Evolutionary conservation across 1,284 basidiomycete species (phyloP).

Genomic region (Athelia psychrophila): DNA sequence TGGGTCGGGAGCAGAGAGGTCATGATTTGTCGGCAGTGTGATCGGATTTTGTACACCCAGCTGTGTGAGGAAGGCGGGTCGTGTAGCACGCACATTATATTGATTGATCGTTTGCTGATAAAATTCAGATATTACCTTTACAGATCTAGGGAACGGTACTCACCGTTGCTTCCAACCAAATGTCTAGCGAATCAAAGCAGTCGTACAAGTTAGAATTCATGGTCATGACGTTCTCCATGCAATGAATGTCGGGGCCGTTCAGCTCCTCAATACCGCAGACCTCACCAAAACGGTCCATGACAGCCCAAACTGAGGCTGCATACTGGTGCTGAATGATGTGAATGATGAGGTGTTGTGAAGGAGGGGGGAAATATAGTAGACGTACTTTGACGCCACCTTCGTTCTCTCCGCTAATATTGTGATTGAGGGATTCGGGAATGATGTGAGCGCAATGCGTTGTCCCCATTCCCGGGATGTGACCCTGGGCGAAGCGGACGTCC

Average conservation of each 20-base stretch:
- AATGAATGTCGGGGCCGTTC: slow-evolving; percentile 1
- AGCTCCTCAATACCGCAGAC: slow-evolving; percentile 2
- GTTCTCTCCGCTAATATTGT: not conserved
- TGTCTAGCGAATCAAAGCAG: not conserved
- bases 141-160: not conserved
- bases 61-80: not conserved
- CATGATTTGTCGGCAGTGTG: not conserved
- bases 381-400: slow-evolving; percentile 2
- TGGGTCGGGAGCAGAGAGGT: slow-evolving; percentile 9
- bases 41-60: not conserved
- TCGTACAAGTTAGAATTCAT: not conserved
- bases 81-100: not conserved
- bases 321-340: not conserved
- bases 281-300: slow-evolving; percentile 4
- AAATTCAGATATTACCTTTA: not conserved
- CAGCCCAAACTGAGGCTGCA: slow-evolving; percentile 4
- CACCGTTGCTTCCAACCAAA: slow-evolving; percentile 6
- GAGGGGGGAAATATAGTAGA: not conserved
- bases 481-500: not conserved
- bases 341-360: not conserved
- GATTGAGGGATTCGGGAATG: slow-evolving; percentile 3
- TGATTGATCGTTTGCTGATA: not conserved
- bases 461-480: not conserved
- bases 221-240: slow-evolving; percentile 4
- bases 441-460: slow-evolving; percentile 6